Evolutionary conservation across 2,329 filamentous ascomycete species (phyloP).

Genomic region (Cadophora malorum): DNA sequence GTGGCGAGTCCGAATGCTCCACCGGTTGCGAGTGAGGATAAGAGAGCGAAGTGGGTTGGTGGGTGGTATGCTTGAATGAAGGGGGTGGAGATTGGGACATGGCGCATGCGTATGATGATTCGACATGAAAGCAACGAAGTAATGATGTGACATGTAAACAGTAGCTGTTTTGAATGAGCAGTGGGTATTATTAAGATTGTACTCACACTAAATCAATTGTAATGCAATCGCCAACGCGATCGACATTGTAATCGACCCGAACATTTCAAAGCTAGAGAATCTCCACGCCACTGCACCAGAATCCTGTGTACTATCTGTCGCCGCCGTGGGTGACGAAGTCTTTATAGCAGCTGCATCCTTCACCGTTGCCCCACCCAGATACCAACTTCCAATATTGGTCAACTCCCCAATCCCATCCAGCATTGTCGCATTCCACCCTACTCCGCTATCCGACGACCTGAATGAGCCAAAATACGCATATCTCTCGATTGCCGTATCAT

Average conservation of each 20-base stretch:
- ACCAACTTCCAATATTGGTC: slow-evolving; percentile 28
- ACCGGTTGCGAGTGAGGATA: slow-evolving; percentile 1
- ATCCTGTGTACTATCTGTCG: not conserved
- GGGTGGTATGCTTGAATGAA: not conserved
- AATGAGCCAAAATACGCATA: slow-evolving; percentile 31
- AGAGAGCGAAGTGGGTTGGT: slow-evolving; percentile 4
- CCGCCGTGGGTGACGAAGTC: slow-evolving; percentile 3
- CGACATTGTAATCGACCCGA: not conserved
- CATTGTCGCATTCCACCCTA: slow-evolving; percentile 23
- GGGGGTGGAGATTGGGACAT: not conserved
- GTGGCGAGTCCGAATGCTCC: not conserved
- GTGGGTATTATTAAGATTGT: too few species aligned
- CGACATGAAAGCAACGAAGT: not conserved
- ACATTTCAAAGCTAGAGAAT: not conserved
- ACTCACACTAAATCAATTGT: not conserved
- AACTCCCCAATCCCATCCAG: slow-evolving; percentile 16
- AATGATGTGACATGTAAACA: not conserved
- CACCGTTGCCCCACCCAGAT: slow-evolving; percentile 18
- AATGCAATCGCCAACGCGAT: not conserved
- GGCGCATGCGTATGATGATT: not conserved
- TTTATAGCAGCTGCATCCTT: slow-evolving; percentile 1
- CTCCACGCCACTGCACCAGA: not conserved
- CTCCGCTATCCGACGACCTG: slow-evolving; percentile 17
- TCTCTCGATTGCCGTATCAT: slow-evolving; percentile 22
- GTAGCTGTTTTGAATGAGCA: not conserved